These are phyloP conservation scores for Blastomyces gilchristii DNA, from an alignment of 2,329 filamentous ascomycete genomes.

Conservation along the genomic window DNA sequence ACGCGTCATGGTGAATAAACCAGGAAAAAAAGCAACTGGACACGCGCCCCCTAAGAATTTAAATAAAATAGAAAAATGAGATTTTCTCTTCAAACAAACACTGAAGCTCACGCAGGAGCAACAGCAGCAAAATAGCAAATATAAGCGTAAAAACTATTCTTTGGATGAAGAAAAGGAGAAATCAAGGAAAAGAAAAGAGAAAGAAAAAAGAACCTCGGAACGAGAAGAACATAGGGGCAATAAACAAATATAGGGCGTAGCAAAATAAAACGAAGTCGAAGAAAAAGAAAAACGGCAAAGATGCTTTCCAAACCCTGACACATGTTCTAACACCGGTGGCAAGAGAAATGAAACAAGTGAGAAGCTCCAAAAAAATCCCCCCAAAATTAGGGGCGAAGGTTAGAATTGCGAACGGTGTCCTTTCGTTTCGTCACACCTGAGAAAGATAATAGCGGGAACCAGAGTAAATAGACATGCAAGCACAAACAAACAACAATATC, in stretches of 20 bases:
- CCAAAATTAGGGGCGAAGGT: slow-evolving; percentile 7
- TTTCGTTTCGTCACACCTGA: not conserved
- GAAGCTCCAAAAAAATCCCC: slow-evolving; percentile 17
- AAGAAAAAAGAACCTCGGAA: not conserved
- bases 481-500: slow-evolving; percentile 19
- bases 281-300: slow-evolving; percentile 8
- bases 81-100: not conserved
- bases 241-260: slow-evolving; percentile 8
- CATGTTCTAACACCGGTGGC: slow-evolving; percentile 10
- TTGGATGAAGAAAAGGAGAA: not conserved
- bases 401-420: not conserved
- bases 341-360: slow-evolving; percentile 3
- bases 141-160: not conserved
- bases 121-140: not conserved
- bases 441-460: not conserved
- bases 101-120: not conserved
- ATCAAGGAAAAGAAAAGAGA: too few relatives aligned
- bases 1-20: not conserved
- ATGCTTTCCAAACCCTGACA: slow-evolving; percentile 14
- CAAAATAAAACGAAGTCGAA: slow-evolving; percentile 7
- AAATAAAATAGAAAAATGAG: not conserved
- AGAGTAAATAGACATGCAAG: slow-evolving; percentile 12
- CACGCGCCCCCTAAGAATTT: not conserved
- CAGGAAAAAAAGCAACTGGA: not conserved
- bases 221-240: not conserved